A percentile compares a stretch with the other conserved stretches of the same genome.
Conservation (phyloP, 1,284 basidiomycete genomes). For the Cutaneotrichosporon mucoides region DNA sequence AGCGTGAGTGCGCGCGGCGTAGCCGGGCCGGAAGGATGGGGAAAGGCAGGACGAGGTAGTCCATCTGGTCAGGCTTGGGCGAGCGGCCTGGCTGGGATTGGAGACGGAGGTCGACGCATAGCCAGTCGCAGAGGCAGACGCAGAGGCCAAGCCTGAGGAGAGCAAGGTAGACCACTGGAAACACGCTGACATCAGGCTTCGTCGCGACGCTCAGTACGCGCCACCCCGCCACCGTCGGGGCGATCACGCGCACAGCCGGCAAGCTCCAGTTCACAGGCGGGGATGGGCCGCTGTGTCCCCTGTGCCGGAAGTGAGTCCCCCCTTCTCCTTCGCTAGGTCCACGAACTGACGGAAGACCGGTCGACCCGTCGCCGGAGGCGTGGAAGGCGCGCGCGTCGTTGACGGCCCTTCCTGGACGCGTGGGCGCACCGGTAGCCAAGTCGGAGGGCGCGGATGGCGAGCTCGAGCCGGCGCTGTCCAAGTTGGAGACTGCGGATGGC, state of each 20-base stretch:
- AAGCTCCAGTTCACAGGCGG: constrained; percentile 70
- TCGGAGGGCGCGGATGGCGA: background rate
- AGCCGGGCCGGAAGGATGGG: too few relatives aligned
- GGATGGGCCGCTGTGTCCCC: constrained; percentile 53
- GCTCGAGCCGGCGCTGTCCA: constrained; percentile 58
- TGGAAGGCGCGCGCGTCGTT: constrained; percentile 73
- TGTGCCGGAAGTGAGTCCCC: constrained; percentile 65
- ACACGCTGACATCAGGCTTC: constrained; percentile 58
- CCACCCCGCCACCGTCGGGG: constrained; percentile 84
- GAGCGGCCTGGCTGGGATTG: too few relatives aligned
- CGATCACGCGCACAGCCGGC: constrained; percentile 74
- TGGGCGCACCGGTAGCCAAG: constrained; percentile 1
- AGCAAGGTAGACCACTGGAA: too few relatives aligned
- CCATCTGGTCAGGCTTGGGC: too few relatives aligned
- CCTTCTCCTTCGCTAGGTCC: too few relatives aligned
- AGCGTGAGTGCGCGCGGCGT: constrained; percentile 54
- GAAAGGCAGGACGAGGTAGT: too few relatives aligned
- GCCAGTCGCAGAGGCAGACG: too few relatives aligned
- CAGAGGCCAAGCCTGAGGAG: too few relatives aligned
- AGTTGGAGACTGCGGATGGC: too few relatives aligned
- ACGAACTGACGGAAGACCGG: constrained; percentile 58
- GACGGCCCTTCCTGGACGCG: constrained; percentile 53
- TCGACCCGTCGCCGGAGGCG: constrained; percentile 61
- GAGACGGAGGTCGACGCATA: too few relatives aligned
- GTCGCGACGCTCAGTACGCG: constrained; percentile 75